Evolutionary conservation across 257 asterid species (phyloP), one percentile per base, ranked within the genome.

Genomic region (Lycium barbarum): DNA sequence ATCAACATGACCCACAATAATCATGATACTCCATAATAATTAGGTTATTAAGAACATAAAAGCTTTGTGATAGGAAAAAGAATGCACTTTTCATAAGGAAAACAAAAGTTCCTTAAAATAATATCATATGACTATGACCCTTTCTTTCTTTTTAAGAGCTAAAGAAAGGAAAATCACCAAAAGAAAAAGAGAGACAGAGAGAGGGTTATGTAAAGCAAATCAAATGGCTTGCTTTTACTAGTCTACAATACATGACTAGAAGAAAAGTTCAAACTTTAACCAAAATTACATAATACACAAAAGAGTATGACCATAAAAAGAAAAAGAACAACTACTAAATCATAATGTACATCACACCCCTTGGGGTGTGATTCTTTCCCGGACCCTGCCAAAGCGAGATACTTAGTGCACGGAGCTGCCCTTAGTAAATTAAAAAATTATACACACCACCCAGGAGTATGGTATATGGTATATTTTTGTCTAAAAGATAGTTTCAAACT

Each of bases 1-100:
- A 53, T 53, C 65, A 78, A 33, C 49, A 26, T 7, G 65, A 33
- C 15, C n/a, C 82, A 76, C 82, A 78, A 53, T 53, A 78, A 78
- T 78, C 10, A 78, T 53, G 82, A 53, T 53, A 33, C 17, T 53
- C 45, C 36, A 7, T 0, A 33, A 53, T 26, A 26, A 76, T 78
- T 51, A 73, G 81, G 7, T 22, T 10, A 49, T 74, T 22, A 49
- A 74, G 14, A 74, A 22, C 4, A 49, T 12, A 49, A 78, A 26
- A 78, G 49, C 17, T 53, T 7, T 14, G 63, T 14, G 63, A 7
- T 49, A 78, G 14, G 82, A 14, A 78, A 53, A 70, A 78, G 33
- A 53, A 53, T 53, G 15, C 8, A 53, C n/a, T 0, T 5, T 57
- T 14, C 8, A 57, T 5, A 55, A 74, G 7, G 53, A 20, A 74